A percentile compares a stretch with the other conserved stretches of the same genome.
These are phyloP conservation scores for Dacryopinax spathularia DNA, from an alignment of 768 basidiomycete genomes.

Conservation along the genomic window DNA sequence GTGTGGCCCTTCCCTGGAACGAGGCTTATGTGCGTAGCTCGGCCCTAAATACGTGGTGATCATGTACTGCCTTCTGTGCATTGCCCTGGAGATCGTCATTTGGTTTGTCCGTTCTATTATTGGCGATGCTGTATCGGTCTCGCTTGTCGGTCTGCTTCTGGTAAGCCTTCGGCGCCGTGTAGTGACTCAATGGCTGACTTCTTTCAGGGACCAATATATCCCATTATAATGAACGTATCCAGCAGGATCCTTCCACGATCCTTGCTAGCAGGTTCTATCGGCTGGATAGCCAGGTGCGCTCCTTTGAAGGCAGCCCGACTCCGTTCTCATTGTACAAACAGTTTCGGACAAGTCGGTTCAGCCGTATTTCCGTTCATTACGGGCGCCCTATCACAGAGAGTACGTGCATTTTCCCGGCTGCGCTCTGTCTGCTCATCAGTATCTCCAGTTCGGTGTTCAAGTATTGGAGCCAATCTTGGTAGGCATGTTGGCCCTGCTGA, in stretches of 20 bases:
- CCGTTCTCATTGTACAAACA: neutral
- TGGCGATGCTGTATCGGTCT: slow-evolving; percentile 48
- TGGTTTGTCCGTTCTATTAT: slow-evolving; percentile 57
- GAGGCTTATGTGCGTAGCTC: neutral
- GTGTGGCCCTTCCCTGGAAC: neutral
- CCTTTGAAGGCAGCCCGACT: neutral
- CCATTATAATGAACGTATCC: slow-evolving; percentile 52
- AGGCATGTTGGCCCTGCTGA: neutral
- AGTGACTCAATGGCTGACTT: neutral
- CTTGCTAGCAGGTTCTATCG: slow-evolving; percentile 44
- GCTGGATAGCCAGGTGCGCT: slow-evolving; percentile 18
- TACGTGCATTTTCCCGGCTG: neutral
- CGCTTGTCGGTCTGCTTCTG: slow-evolving; percentile 49
- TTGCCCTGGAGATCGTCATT: slow-evolving; percentile 42
- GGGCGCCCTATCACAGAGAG: slow-evolving; percentile 8
- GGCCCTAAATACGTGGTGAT: neutral
- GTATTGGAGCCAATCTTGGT: neutral
- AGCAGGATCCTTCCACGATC: slow-evolving; percentile 54
- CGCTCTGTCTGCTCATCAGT: neutral
- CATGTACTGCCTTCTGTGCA: neutral
- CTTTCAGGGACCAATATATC: slow-evolving; percentile 29
- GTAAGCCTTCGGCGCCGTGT: neutral
- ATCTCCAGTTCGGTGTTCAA: neutral
- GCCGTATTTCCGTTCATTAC: slow-evolving; percentile 25
- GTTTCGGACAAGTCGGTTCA: slow-evolving; percentile 24